Evolutionary conservation across 129 eudicot genomes (phyloP), one percentile per base, ranked within the genome.

Genomic region (Saussurea involucrata): DNA sequence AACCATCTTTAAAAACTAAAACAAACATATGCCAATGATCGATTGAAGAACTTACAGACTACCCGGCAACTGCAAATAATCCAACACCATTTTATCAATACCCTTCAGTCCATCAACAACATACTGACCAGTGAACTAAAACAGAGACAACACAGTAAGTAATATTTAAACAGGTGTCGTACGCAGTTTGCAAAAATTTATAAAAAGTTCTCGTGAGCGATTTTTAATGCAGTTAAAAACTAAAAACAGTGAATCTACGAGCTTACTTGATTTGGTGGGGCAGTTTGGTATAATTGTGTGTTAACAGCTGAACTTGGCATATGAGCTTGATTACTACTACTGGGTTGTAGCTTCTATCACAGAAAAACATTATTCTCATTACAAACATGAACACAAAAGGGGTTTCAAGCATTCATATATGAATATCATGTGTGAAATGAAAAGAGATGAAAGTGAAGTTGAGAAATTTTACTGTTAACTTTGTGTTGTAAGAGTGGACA

Each of bases 201-300:
- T 58, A 17, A 61, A 34, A 24, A 25, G 15, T 71, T 44, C 36
- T 8, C 5, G 8, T 15, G 29, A 71, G 33, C 15, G 46, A 44
- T 6, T 71, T 60, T 60, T 3, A 20, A 32, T 40, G 40, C 9
- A 28, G 5, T 24, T 7, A 24, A 65, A 65, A 29, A 61, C 33
- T 8, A 36, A 25, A 49, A 67, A 81, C 55, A 66, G 11, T 21
- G 20, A 37, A 37, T 36, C 29, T 27, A 71, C 46, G 15, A 36
- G 73, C 83, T 81, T 71, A 92, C 97, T 84, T 92, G 96, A 81
- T 84, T 84, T 67, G 86, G 37, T 20, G 96, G 82, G 61, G 76
- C 75, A 63, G 87, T 64, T 77, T 85, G 93, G 68, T 82, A 85
- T n/a, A 75, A 57, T 46, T 84, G 83, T 29, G 86, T 74, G 76